These are phyloP conservation scores for Podospora bellae-mahoneyi DNA, from an alignment of 495 filamentous ascomycete genomes.

Conservation along the genomic window DNA sequence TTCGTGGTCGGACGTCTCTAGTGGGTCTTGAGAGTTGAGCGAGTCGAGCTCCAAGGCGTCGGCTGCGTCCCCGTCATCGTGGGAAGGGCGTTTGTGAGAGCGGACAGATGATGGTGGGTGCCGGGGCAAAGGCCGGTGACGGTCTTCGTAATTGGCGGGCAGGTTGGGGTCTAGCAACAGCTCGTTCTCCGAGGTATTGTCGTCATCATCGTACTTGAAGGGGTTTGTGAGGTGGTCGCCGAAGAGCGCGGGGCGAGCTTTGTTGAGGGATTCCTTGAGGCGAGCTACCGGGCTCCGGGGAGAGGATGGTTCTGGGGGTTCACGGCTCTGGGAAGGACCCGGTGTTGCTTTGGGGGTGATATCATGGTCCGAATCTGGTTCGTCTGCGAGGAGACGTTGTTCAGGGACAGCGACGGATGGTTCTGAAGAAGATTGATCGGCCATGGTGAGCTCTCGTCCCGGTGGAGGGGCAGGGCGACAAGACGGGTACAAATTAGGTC, in stretches of 20 bases:
- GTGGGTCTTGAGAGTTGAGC: not conserved
- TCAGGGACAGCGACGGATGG: constrained; percentile 7
- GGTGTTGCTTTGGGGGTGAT: constrained; percentile 8
- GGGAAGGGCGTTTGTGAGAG: constrained; percentile 33
- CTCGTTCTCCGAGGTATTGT: constrained; percentile 43
- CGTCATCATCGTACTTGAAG: constrained; percentile 26
- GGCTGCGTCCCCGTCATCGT: constrained; percentile 9
- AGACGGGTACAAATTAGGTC: not conserved
- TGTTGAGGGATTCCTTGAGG: constrained; percentile 28
- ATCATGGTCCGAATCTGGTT: not conserved
- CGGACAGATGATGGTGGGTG: constrained; percentile 31
- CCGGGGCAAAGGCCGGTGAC: constrained; percentile 24
- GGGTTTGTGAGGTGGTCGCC: constrained; percentile 23
- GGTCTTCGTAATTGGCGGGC: constrained; percentile 36
- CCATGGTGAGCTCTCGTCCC: constrained; percentile 19
- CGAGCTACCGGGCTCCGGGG: constrained; percentile 27
- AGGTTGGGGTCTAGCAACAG: constrained; percentile 51
- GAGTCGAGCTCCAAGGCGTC: not conserved
- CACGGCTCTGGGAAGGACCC: not conserved
- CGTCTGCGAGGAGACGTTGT: not conserved
- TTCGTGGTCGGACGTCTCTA: constrained; percentile 6
- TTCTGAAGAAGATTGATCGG: constrained; percentile 20
- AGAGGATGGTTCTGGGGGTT: constrained; percentile 18
- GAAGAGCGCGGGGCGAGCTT: constrained; percentile 36
- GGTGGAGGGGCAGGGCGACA: constrained; percentile 1